Evolutionary conservation across 257 asterid genomes (phyloP).

Genomic region (Penstemon newberryi): DNA sequence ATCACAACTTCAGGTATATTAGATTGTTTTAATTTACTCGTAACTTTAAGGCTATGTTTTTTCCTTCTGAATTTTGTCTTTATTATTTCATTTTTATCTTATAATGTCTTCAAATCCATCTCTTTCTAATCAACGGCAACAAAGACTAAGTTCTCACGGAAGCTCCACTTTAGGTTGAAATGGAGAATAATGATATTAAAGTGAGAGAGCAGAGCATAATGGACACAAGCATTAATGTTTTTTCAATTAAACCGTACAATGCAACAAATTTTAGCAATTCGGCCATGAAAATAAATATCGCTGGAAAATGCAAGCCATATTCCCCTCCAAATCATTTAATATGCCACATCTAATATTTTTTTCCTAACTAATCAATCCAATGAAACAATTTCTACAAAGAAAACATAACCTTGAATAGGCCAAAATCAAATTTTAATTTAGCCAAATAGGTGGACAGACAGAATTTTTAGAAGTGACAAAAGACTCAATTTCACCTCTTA

Average conservation of each 20-base stretch:
- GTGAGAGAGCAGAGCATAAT: neutral
- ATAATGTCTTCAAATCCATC: neutral
- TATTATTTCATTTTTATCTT: neutral
- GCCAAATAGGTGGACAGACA: neutral
- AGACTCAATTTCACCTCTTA: neutral
- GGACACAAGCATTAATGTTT: neutral
- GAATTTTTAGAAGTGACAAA: neutral
- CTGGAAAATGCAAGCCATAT: neutral
- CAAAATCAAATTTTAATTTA: slow-evolving; percentile 13
- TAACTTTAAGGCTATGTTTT: neutral
- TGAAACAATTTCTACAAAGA: neutral
- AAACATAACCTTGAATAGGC: neutral
- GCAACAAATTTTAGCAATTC: neutral
- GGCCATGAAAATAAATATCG: neutral
- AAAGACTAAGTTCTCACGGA: neutral
- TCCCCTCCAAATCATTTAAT: neutral
- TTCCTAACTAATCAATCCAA: neutral
- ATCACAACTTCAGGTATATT: neutral
- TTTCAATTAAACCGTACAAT: neutral
- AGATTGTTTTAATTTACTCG: neutral
- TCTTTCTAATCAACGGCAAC: neutral
- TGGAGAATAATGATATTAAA: neutral
- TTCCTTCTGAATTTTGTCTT: neutral
- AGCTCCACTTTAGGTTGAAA: neutral
- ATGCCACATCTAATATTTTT: neutral